Percentiles rank a stretch among this genome's conserved stretches.
Conservation (phyloP, 352 stramenopile species). For the Globisporangium paroecandrum region DNA sequence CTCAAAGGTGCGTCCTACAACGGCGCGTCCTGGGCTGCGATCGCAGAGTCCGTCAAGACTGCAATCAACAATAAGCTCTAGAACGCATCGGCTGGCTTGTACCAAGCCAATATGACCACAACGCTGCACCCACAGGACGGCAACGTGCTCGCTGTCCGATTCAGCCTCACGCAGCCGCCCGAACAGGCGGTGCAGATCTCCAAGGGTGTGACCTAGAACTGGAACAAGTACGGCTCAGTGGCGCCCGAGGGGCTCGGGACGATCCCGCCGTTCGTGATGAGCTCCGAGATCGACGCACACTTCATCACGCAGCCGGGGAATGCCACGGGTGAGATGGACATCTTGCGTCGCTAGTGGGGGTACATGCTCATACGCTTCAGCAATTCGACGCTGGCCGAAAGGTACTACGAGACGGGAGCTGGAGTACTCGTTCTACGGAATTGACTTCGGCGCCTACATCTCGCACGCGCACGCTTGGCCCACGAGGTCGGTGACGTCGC, state of each 20-base stretch:
- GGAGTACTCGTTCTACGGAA: background rate
- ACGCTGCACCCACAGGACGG: conserved; percentile 3
- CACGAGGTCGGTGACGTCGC: background rate
- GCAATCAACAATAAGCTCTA: background rate
- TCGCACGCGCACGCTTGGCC: conserved; percentile 2
- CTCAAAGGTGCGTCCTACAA: background rate
- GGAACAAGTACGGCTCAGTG: background rate
- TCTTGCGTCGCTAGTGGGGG: conserved; percentile 1
- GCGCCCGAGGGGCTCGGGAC: background rate
- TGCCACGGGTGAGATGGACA: background rate
- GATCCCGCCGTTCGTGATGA: background rate
- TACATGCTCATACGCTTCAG: conserved; percentile 1
- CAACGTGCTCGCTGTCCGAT: background rate
- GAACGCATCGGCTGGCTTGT: conserved; percentile 1
- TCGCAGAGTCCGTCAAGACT: background rate
- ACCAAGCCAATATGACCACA: background rate
- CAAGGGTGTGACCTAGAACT: background rate
- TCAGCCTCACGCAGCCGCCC: background rate
- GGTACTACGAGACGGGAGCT: background rate
- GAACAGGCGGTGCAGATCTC: background rate
- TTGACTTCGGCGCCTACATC: background rate
- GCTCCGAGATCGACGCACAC: background rate
- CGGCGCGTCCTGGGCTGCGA: background rate
- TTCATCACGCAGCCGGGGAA: background rate
- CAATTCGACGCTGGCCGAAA: background rate